Conservation (phyloP, 2,329 filamentous ascomycete species). For the Thielaviopsis euricoi region DNA sequence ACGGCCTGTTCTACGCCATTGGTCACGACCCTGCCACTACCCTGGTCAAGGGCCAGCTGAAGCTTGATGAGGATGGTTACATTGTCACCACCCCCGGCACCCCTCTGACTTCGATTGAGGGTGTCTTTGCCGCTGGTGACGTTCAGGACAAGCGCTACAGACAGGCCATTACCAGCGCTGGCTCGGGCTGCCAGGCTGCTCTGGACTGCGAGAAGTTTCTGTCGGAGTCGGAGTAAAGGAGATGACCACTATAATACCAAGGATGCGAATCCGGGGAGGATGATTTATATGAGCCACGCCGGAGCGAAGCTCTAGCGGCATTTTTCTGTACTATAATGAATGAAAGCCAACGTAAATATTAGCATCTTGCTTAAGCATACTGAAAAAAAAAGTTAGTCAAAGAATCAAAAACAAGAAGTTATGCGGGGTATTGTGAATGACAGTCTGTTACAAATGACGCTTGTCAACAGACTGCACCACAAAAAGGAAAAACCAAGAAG, state of each 20-base stretch:
- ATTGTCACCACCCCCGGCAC: slow-evolving; percentile 79
- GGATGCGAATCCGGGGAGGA: background rate
- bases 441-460: no score
- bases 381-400: no score
- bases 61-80: slow-evolving; percentile 82
- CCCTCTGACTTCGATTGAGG: slow-evolving; percentile 71
- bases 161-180: slow-evolving; percentile 94
- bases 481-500: background rate
- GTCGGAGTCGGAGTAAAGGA: slow-evolving; percentile 48
- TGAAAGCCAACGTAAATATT: background rate
- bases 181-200: slow-evolving; percentile 86
- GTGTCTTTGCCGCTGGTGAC: slow-evolving; percentile 91
- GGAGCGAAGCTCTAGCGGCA: slow-evolving; percentile 5
- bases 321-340: background rate
- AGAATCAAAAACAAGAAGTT: no score
- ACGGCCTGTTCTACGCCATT: slow-evolving; percentile 91
- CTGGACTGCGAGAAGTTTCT: slow-evolving; percentile 92
- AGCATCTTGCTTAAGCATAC: background rate
- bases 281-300: background rate
- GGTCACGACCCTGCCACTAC: slow-evolving; percentile 86
- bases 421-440: no score
- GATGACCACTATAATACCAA: background rate
- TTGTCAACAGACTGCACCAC: background rate
- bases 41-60: slow-evolving; percentile 81
- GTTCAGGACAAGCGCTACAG: slow-evolving; percentile 98